Evolutionary conservation across 331 rosid species (phyloP).

Genomic region (Ulmus americana): DNA sequence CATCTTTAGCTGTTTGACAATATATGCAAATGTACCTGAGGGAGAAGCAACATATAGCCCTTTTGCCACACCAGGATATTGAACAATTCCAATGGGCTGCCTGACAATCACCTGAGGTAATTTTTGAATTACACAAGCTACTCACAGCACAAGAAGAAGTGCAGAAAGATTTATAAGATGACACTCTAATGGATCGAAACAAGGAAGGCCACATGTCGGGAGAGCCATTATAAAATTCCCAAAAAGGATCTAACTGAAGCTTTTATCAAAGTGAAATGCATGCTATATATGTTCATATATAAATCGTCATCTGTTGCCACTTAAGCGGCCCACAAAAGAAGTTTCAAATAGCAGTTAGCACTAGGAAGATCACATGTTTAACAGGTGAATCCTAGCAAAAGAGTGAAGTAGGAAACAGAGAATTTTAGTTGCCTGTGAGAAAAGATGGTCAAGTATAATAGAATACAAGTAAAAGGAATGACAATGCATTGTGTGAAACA

Average conservation of each 20-base stretch:
- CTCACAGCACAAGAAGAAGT: not conserved
- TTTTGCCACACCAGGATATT: conserved; percentile 82
- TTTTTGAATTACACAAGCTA: conserved; percentile 3
- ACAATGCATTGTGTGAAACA: not conserved
- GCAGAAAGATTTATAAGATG: conserved; percentile 2
- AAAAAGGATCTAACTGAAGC: too few species aligned
- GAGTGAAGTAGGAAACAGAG: too few species aligned
- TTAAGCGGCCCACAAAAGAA: too few species aligned
- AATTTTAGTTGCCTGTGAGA: too few species aligned
- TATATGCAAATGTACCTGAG: conserved; percentile 42
- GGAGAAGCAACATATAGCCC: conserved; percentile 80
- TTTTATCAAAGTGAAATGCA: too few species aligned
- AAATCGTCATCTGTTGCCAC: too few species aligned
- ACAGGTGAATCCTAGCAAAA: too few species aligned
- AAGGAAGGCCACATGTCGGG: conserved; percentile 6
- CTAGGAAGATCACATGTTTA: too few species aligned
- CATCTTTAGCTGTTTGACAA: not conserved
- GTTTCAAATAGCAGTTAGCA: too few species aligned
- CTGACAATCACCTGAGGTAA: conserved; percentile 51
- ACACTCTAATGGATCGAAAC: not conserved
- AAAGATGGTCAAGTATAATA: too few species aligned
- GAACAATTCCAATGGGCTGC: conserved; percentile 69
- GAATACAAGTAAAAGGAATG: too few species aligned
- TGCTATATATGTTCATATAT: too few species aligned
- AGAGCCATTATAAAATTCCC: conserved; percentile 1